Base-by-base conservation (phyloP, 2,329 filamentous ascomycete species). In the Cytospora leucostoma region DNA sequence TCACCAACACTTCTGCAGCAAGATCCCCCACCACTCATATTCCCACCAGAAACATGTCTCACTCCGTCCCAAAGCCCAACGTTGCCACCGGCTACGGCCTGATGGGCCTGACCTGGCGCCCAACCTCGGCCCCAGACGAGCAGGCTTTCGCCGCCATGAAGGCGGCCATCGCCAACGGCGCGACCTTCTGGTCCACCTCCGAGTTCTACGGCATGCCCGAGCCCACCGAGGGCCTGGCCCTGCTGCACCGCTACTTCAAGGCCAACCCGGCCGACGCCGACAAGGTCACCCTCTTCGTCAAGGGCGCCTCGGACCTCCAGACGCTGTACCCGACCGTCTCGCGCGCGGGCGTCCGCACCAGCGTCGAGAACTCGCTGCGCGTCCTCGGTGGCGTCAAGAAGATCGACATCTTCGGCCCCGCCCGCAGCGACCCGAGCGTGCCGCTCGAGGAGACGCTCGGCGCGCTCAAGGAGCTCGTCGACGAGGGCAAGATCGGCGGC, bases 351-450 rank as follows among this genome's bases (percentile, higher is more conserved):
- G 75, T 85, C 33, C 75, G 87, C 67, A 81, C 86, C 70, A 79
- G 85, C 62, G 86, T 85, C 66, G 78, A 84, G 70, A 78, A 75
- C 51, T 82, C 83, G 3, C 75, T 84, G 21, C 68, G 67, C 33
- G 68, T 72, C 52, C 64, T 65, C 10, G 68, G 37, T 37, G 77
- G 83, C 50, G 82, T 85, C 65, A 77, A 65, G 56, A 60, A 44
- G 34, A 75, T 87, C 68, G 82, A 86, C 71, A 79, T 86, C 63
- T 86, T 85, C 66, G 78, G 84, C 70, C 78, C 75, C 56, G 83
- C 82, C 4, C 76, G 84, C 38, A 69, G 68, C 51, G 72, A 73
- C 61, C 64, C 63, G 7, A 66, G 37, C 35, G 77, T 83, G 50
- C 83, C 87, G 64, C 75, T 82, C 54, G 79, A 82, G 67, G 73